These are phyloP conservation scores for Aspergillus sp. DNA, from an alignment of 2,329 filamentous ascomycete genomes.

Conservation along the genomic window DNA sequence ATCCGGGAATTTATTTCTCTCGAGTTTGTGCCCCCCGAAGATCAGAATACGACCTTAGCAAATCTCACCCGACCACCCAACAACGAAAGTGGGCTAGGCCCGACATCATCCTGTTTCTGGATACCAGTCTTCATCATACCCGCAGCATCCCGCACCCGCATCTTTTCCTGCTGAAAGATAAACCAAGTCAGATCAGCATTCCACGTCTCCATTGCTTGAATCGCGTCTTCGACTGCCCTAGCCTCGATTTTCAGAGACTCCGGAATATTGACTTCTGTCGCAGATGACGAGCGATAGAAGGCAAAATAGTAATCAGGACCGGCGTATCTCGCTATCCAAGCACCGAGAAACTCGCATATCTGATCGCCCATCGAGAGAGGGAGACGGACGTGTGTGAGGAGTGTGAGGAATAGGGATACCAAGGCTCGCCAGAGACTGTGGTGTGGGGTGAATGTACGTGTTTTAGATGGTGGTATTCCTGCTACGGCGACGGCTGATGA, in stretches of 20 bases:
- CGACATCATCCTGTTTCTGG: conserved; percentile 6
- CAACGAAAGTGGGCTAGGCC: neutral
- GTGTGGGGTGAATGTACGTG: conserved; percentile 30
- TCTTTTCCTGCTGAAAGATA: conserved; percentile 24
- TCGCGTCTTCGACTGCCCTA: conserved; percentile 20
- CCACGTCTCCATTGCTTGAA: conserved; percentile 36
- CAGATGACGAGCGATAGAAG: neutral
- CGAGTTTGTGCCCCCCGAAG: neutral
- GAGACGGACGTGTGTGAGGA: conserved; percentile 34
- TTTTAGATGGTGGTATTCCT: conserved; percentile 1
- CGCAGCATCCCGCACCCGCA: conserved; percentile 3
- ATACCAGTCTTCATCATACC: conserved; percentile 26
- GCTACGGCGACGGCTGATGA: conserved; percentile 7
- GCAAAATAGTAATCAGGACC: conserved; percentile 29
- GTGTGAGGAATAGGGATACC: conserved; percentile 30
- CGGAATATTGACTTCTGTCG: neutral
- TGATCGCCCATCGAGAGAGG: conserved; percentile 35
- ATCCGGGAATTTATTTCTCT: no score
- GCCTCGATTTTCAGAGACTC: neutral
- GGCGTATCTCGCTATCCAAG: conserved; percentile 30
- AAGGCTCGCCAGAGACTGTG: conserved; percentile 35
- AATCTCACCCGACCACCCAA: conserved; percentile 32
- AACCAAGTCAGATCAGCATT: conserved; percentile 38
- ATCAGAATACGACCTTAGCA: conserved; percentile 19
- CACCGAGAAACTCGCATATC: conserved; percentile 33